Conservation (phyloP, 2,329 filamentous ascomycete genomes). For the Byssochlamys sp. region DNA sequence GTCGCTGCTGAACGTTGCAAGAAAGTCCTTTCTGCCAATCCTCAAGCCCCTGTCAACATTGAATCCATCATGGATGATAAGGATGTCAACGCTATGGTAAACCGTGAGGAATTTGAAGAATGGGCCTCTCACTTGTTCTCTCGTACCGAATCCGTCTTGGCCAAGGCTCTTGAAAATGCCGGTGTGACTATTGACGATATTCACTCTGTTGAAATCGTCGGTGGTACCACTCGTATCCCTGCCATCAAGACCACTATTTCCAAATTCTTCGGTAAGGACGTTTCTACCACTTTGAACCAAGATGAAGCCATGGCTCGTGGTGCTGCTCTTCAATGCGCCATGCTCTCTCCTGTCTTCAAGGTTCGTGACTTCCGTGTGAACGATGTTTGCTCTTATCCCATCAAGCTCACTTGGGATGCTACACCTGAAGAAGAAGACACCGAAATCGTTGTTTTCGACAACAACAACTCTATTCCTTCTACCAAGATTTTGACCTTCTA, state of each 20-base stretch:
- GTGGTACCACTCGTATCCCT: slow-evolving; percentile 88
- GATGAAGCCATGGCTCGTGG: slow-evolving; percentile 94
- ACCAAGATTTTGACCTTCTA: slow-evolving; percentile 99
- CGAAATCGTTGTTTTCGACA: slow-evolving; percentile 92
- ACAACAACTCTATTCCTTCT: slow-evolving; percentile 89
- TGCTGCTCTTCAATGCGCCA: slow-evolving; percentile 93
- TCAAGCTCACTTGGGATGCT: slow-evolving; percentile 99
- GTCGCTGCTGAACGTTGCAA: slow-evolving; percentile 93
- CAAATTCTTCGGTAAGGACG: slow-evolving; percentile 78
- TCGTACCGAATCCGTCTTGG: slow-evolving; percentile 63
- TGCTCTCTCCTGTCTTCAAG: slow-evolving; percentile 92
- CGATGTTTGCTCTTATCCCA: slow-evolving; percentile 95
- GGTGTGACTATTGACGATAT: slow-evolving; percentile 87
- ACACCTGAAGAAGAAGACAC: slow-evolving; percentile 96
- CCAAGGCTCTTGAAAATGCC: slow-evolving; percentile 84
- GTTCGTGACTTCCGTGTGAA: slow-evolving; percentile 96
- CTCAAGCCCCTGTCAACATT: slow-evolving; percentile 83
- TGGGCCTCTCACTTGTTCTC: slow-evolving; percentile 76
- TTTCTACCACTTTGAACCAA: slow-evolving; percentile 96
- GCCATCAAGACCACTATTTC: slow-evolving; percentile 82
- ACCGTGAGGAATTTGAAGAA: slow-evolving; percentile 85
- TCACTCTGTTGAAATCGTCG: slow-evolving; percentile 84
- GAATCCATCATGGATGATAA: slow-evolving; percentile 98
- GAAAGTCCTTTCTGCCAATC: slow-evolving; percentile 95
- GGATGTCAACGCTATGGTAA: slow-evolving; percentile 79